Evolutionary conservation across 352 stramenopile genomes (phyloP).

Genomic region (Phytophthora litchii): DNA sequence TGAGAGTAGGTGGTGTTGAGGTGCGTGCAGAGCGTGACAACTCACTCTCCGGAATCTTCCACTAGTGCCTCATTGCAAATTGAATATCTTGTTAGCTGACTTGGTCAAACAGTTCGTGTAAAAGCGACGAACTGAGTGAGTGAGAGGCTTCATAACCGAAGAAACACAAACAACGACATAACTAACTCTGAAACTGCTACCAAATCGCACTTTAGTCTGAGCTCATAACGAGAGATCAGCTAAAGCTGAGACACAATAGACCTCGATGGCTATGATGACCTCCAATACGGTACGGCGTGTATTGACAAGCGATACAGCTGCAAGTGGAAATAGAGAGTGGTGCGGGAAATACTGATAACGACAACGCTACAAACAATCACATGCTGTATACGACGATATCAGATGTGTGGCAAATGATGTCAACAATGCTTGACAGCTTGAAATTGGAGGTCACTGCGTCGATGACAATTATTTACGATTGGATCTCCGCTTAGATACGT

Average conservation of each 20-base stretch:
- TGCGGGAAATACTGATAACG: not conserved
- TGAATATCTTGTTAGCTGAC: not conserved
- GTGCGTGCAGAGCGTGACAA: no score
- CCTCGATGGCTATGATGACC: not conserved
- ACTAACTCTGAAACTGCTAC: not conserved
- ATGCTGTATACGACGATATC: not conserved
- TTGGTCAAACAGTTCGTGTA: not conserved
- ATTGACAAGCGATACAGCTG: not conserved
- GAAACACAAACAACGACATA: not conserved
- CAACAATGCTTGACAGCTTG: not conserved
- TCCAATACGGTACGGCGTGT: not conserved
- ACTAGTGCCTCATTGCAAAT: not conserved
- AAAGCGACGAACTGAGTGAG: not conserved
- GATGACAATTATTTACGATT: slow-evolving; percentile 3
- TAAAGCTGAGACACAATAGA: not conserved
- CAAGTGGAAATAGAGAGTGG: slow-evolving; percentile 1
- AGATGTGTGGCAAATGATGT: not conserved
- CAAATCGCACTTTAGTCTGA: not conserved
- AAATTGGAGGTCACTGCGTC: slow-evolving; percentile 4
- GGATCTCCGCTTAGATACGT: not conserved
- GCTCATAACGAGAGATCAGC: not conserved
- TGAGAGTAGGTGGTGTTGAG: no score
- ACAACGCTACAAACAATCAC: no score
- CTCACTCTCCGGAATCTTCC: not conserved
- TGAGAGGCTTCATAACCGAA: not conserved